Evolutionary conservation across 2,329 filamentous ascomycete genomes (phyloP).

Genomic region (Zarea fungicola): DNA sequence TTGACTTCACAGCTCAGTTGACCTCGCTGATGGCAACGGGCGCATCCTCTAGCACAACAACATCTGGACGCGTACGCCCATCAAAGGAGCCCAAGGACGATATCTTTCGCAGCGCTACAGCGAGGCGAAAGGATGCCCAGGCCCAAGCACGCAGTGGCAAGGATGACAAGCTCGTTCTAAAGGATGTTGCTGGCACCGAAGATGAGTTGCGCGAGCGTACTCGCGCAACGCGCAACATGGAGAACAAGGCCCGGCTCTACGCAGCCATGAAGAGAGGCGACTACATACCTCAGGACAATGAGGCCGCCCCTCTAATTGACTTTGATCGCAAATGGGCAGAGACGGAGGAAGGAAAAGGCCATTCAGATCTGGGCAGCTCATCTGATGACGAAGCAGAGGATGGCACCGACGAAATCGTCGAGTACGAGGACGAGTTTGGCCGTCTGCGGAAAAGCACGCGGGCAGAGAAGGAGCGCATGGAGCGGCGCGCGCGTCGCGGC

Average conservation of each 20-base stretch:
- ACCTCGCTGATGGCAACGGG: slow-evolving; percentile 66
- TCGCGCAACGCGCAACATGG: slow-evolving; percentile 73
- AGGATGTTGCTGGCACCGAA: slow-evolving; percentile 49
- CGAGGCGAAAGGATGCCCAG: slow-evolving; percentile 22
- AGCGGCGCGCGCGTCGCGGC: slow-evolving; percentile 47
- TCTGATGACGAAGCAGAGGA: slow-evolving; percentile 33
- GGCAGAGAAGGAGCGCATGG: slow-evolving; percentile 59
- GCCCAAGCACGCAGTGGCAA: slow-evolving; percentile 37
- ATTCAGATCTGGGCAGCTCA: slow-evolving; percentile 38
- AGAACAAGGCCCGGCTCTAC: slow-evolving; percentile 85
- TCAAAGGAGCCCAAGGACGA: slow-evolving; percentile 44
- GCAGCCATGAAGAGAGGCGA: slow-evolving; percentile 88
- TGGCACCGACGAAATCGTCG: slow-evolving; percentile 59
- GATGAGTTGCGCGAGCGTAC: slow-evolving; percentile 64
- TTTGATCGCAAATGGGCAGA: slow-evolving; percentile 97
- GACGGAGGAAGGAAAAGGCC: slow-evolving; percentile 48
- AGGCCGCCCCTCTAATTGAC: slow-evolving; percentile 70
- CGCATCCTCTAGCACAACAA: slow-evolving; percentile 32
- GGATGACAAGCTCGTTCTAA: slow-evolving; percentile 45
- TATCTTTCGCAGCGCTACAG: slow-evolving; percentile 28
- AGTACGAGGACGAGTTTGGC: slow-evolving; percentile 90
- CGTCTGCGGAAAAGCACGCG: slow-evolving; percentile 70
- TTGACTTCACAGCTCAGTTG: slow-evolving; percentile 86
- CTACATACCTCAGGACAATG: slow-evolving; percentile 61
- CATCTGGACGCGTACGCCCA: slow-evolving; percentile 41